Evolutionary conservation across 495 filamentous ascomycete species (phyloP), one percentile per base, ranked within the genome.

Genomic region (Lentithecium fluviatile): DNA sequence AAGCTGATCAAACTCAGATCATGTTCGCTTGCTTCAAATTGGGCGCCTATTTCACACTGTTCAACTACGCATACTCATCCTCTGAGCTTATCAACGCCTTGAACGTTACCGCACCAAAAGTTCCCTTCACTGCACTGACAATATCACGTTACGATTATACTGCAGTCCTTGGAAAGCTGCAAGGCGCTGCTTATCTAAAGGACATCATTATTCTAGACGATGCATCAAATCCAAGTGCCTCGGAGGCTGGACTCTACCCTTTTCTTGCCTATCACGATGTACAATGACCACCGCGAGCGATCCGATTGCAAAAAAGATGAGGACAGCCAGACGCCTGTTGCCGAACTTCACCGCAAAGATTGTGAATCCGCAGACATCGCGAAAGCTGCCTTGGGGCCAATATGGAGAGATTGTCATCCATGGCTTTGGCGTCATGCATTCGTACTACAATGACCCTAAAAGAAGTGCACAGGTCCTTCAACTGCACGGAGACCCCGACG

Each of bases 261-360:
- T 59, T 68, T 46, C 60, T 51, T 20, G 60, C 60, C 24, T n/a
- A n/a, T n/a, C n/a, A n/a, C n/a, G n/a, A n/a, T n/a, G n/a, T n/a
- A n/a, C n/a, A n/a, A 68, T 68, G 65, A 68, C 64, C 60, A 60
- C 64, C 43, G 61, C 58, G 45, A 68, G 55, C n/a, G 65, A 64
- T 25, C 65, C 65, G 17, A 60, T 50, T 37, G 60, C 64, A n/a
- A 68, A 68, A 48, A 60, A 56, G 25, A 56, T 62, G 29, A 53
- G 60, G 24, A 68, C 65, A 6, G 62, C 65, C 17, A 60, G 65
- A 2, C 50, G 65, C 40, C 50, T 60, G 15, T 65, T 68, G 24
- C 65, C 65, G 23, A 47, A 68, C 56, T 68, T 60, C 43, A 45
- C 58, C 26, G 37, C 52, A 6, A 68, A 68, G 49, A 68, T 68